Evolutionary conservation across 768 basidiomycete species (phyloP).

Genomic region (Kwoniella sp.): DNA sequence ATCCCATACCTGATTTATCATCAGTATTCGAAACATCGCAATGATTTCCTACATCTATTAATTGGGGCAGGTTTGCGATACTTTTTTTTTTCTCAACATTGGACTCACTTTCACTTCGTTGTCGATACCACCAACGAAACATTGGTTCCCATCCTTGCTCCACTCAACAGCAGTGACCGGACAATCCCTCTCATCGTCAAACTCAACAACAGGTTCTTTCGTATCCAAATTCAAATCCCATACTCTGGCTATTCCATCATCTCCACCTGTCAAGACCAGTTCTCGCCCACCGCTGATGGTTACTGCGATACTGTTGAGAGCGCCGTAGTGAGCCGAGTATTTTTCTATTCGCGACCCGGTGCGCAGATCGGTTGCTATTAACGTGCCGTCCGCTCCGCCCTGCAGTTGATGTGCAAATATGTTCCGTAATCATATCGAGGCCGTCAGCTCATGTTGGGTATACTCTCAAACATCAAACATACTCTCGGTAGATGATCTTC

Average conservation of each 20-base stretch:
- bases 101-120: constrained; percentile 84
- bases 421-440: too few relatives aligned
- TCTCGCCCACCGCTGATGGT: constrained; percentile 83
- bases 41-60: too few relatives aligned
- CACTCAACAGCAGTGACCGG: constrained; percentile 90
- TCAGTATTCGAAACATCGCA: too few relatives aligned
- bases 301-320: constrained; percentile 85
- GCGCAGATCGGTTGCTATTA: constrained; percentile 76
- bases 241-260: constrained; percentile 86
- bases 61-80: too few relatives aligned
- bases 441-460: constrained; percentile 59
- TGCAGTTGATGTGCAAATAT: constrained; percentile 63
- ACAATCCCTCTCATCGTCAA: constrained; percentile 71
- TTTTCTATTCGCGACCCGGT: constrained; percentile 76
- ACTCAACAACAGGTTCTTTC: constrained; percentile 75
- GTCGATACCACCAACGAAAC: constrained; percentile 91
- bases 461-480: too few relatives aligned
- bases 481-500: too few relatives aligned
- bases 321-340: constrained; percentile 84
- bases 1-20: constrained; percentile 84
- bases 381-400: constrained; percentile 84
- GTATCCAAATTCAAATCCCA: constrained; percentile 71
- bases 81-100: too few relatives aligned
- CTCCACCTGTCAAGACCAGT: constrained; percentile 81
- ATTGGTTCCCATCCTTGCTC: constrained; percentile 83